Percentiles rank a stretch among this genome's conserved stretches.
phyloP scores from a whole-genome alignment of 176 grass and related monocot species.

The Oryza officinalis region DNA sequence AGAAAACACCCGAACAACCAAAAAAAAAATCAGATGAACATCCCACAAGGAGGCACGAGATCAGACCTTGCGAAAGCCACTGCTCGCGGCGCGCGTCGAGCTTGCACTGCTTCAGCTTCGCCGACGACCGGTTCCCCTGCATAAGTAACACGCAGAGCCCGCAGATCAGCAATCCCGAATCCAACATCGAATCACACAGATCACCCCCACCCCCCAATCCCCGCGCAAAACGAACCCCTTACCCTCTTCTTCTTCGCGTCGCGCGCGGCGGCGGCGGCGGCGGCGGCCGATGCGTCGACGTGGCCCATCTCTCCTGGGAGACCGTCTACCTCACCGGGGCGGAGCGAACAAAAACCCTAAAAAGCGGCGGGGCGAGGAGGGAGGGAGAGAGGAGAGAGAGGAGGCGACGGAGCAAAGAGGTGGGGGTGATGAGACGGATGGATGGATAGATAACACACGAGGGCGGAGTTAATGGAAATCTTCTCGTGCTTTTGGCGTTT shows the following conservation, averaged over 20 bases:
- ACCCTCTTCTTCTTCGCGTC: slow-evolving; percentile 92
- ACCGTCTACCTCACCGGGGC: neutral
- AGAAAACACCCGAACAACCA: neutral
- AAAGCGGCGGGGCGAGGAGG: slow-evolving; percentile 35
- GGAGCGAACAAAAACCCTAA: slow-evolving; percentile 47
- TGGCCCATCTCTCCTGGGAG: slow-evolving; percentile 51
- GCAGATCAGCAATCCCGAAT: slow-evolving; percentile 32
- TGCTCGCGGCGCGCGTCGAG: slow-evolving; percentile 92
- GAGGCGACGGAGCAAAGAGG: neutral
- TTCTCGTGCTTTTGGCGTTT: slow-evolving; percentile 24
- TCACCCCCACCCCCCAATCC: neutral
- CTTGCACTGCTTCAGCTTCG: slow-evolving; percentile 97
- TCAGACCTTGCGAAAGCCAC: slow-evolving; percentile 96
- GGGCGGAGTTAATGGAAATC: slow-evolving; percentile 27
- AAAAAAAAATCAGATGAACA: neutral
- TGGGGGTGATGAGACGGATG: neutral
- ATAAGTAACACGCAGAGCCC: neutral
- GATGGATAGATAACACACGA: slow-evolving; percentile 48
- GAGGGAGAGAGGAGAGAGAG: neutral
- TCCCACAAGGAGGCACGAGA: neutral
- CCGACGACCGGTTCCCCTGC: slow-evolving; percentile 77
- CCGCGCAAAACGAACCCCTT: neutral
- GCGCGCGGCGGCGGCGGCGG: slow-evolving; percentile 31
- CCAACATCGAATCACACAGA: slow-evolving; percentile 38
- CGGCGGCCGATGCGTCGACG: slow-evolving; percentile 48